A percentile compares a stretch with the other conserved stretches of the same genome.
Conservation (phyloP, 2,329 filamentous ascomycete genomes). For the Monilinia polystroma region DNA sequence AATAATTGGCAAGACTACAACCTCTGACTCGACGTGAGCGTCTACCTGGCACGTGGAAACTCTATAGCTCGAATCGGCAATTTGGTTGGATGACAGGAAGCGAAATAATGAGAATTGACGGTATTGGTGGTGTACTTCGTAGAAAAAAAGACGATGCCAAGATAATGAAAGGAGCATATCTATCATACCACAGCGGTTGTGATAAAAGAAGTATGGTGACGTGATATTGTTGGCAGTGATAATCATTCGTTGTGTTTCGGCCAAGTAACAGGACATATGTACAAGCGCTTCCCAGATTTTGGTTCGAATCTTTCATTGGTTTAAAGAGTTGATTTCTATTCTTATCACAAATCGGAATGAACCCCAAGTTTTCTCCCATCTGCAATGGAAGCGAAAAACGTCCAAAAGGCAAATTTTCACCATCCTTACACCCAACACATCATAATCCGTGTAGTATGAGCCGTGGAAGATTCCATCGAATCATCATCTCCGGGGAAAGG, state of each 20-base stretch:
- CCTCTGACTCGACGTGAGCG: neutral
- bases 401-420: neutral
- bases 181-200: neutral
- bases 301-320: neutral
- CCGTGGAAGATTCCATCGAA: conserved; percentile 3
- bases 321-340: conserved; percentile 4
- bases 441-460: neutral
- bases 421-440: neutral
- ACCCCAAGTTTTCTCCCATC: neutral
- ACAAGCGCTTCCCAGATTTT: neutral
- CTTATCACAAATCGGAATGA: neutral
- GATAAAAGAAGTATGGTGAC: conserved; percentile 7
- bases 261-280: neutral
- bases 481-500: neutral
- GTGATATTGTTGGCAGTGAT: neutral
- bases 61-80: neutral
- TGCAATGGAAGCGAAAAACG: neutral
- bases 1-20: neutral
- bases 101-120: neutral
- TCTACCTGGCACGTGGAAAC: neutral
- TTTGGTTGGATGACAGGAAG: neutral
- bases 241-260: neutral
- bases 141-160: conserved; percentile 1
- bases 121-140: neutral
- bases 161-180: neutral